Percentiles rank a stretch among this genome's conserved stretches.
Conservation (phyloP, 805 yeast genomes). For the Metschnikowia borealis region DNA sequence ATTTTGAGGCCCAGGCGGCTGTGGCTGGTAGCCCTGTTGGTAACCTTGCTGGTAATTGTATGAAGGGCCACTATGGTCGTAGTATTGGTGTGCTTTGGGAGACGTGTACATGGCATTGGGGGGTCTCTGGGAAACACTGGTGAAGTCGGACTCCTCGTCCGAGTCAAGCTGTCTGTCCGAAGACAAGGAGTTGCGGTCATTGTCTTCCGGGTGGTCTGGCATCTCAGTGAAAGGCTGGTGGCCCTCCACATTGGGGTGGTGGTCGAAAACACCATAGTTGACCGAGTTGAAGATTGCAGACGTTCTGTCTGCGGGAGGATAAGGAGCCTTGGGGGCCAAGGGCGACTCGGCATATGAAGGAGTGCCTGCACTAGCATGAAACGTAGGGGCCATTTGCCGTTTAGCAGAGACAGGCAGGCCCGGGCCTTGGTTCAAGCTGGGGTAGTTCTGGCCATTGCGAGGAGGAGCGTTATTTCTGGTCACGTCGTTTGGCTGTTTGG, state of each 20-base stretch:
- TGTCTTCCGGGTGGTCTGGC: conserved; percentile 18
- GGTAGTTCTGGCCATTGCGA: neutral
- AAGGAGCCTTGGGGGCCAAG: conserved; percentile 18
- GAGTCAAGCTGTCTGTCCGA: conserved; percentile 23
- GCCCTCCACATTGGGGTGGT: conserved; percentile 44
- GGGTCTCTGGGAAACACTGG: conserved; percentile 76
- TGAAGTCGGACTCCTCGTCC: conserved; percentile 59
- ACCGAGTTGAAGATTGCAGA: conserved; percentile 19
- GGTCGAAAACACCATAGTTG: conserved; percentile 37
- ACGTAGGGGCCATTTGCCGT: conserved; percentile 30
- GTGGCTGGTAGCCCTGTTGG: conserved; percentile 8
- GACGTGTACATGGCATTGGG: conserved; percentile 45
- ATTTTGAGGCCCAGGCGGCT: neutral
- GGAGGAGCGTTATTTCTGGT: conserved; percentile 16
- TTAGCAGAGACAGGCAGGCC: conserved; percentile 31
- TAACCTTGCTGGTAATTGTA: neutral
- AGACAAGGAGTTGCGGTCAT: conserved; percentile 9
- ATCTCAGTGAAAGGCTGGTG: conserved; percentile 44
- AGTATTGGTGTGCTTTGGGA: conserved; percentile 6
- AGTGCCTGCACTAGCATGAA: conserved; percentile 27
- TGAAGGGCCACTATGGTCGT: neutral
- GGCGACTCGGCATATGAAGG: conserved; percentile 20
- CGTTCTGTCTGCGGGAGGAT: conserved; percentile 20
- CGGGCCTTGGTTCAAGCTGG: conserved; percentile 14
- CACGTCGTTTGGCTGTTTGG: conserved; percentile 32